Evolutionary conservation across 139 green algal species (phyloP), one percentile per base, ranked within the genome.

Genomic region (Chlorella sp.): DNA sequence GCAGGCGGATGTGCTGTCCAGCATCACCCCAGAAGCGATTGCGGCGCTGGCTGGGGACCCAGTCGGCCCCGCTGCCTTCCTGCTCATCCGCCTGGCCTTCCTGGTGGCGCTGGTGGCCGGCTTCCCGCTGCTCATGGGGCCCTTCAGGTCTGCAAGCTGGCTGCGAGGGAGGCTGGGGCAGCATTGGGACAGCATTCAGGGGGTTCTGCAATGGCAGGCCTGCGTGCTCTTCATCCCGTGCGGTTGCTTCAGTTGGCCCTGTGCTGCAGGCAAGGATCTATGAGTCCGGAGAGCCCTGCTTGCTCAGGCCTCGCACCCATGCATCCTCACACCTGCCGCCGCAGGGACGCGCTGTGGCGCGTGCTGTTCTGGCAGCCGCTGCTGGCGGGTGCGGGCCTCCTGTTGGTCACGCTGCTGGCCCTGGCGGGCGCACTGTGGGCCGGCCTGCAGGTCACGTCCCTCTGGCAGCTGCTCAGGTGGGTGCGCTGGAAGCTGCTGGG

Each of bases 331-430:
- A 20, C 40, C 30, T 65, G 16, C 36, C 54, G 3, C 22, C 41
- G 58, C 77, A 83, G 77, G 40, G 77, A 83, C 40, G 24, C 77
- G 20, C 60, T 83, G 56, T 83, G 77, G 77, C 60, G 60, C 40
- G 11, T 73, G 24, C 60, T 83, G 36, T 83, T 83, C 60, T 83
- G 77, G 77, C 77, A 83, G 77, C 77, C 60, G 28, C 77, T 83
- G 77, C 58, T 83, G 56, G 34, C 24, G 4, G 60, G 77, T 40
- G 8, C 38, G 0, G 76, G 76, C 36, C 43, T 74, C 51, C 36
- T 73, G 36, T 60, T 83, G 40, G 77, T 83, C 28, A 83, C 77
- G 16, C 60, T 83, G 58, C 56, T 48, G 58, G 40, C 60, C 40
- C 77, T 83, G 56, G 77, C 36, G 0, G 40, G 38, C 30, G 77